These are phyloP conservation scores for Suillus luteus DNA, from an alignment of 768 basidiomycete genomes.

Conservation along the genomic window DNA sequence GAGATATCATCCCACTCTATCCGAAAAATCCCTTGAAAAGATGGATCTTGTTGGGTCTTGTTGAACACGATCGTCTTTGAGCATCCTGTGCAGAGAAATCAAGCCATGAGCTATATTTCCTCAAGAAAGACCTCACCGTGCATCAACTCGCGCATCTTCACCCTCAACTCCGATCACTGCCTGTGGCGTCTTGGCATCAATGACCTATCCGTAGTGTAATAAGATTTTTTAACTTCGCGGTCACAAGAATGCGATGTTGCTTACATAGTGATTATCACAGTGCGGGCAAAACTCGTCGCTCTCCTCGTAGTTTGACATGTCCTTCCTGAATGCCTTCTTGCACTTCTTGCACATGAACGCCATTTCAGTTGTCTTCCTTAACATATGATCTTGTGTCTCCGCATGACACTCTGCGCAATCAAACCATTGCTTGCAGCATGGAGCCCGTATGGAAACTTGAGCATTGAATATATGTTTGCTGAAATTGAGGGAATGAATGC, in stretches of 20 bases:
- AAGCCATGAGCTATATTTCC: background rate
- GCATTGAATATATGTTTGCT: slow-evolving; percentile 98
- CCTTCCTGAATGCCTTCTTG: slow-evolving; percentile 96
- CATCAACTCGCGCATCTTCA: slow-evolving; percentile 86
- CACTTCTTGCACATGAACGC: slow-evolving; percentile 84
- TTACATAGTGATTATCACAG: slow-evolving; percentile 97
- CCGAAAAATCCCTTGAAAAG: slow-evolving; percentile 49
- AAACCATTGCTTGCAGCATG: slow-evolving; percentile 97
- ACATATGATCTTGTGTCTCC: slow-evolving; percentile 72
- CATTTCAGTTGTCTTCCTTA: slow-evolving; percentile 84
- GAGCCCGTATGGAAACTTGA: slow-evolving; percentile 93
- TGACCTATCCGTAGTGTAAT: slow-evolving; percentile 53
- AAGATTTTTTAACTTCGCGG: too few relatives aligned
- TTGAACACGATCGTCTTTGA: slow-evolving; percentile 84
- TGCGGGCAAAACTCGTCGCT: slow-evolving; percentile 98
- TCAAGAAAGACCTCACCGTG: slow-evolving; percentile 55
- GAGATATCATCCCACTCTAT: slow-evolving; percentile 39
- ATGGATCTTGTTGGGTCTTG: slow-evolving; percentile 50
- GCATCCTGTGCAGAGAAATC: slow-evolving; percentile 55
- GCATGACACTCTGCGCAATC: slow-evolving; percentile 97
- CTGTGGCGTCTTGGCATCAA: slow-evolving; percentile 90
- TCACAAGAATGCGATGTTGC: slow-evolving; percentile 24
- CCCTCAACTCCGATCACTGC: slow-evolving; percentile 86
- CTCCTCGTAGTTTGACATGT: slow-evolving; percentile 90
- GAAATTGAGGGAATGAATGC: slow-evolving; percentile 9